A percentile compares a stretch with the other conserved stretches of the same genome.
Conservation (phyloP, 176 grass and related monocot species). For the Saccharum spontaneum region DNA sequence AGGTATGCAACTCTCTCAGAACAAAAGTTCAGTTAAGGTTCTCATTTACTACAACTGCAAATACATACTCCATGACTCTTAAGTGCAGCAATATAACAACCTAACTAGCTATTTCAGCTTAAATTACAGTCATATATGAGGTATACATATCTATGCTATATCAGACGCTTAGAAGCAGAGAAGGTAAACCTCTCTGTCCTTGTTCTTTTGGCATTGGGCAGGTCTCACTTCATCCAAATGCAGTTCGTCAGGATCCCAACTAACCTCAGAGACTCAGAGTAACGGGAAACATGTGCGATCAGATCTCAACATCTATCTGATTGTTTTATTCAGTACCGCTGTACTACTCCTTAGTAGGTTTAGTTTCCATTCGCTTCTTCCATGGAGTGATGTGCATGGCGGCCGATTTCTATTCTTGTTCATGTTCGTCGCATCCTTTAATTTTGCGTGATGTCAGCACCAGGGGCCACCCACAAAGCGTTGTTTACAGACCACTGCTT, state of each 20-base stretch:
- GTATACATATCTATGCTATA: too few relatives aligned
- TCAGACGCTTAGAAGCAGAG: too few relatives aligned
- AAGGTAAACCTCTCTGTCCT: background rate
- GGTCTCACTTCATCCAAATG: background rate
- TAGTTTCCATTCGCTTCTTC: background rate
- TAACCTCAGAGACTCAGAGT: background rate
- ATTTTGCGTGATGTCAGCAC: constrained; percentile 2
- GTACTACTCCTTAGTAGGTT: background rate
- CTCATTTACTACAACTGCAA: background rate
- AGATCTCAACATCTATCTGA: background rate
- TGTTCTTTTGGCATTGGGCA: background rate
- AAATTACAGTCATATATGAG: background rate
- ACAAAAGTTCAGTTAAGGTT: background rate
- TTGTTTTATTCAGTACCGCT: background rate
- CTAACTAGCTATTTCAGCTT: background rate
- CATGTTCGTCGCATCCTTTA: background rate
- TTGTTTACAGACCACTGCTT: constrained; percentile 6
- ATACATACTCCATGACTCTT: background rate
- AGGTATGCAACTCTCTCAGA: background rate
- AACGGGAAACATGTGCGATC: constrained; percentile 12
- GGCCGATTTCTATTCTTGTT: background rate
- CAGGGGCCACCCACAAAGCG: background rate
- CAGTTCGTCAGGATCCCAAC: background rate
- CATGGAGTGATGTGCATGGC: constrained; percentile 14
- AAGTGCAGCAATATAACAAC: background rate